A percentile compares a stretch with the other conserved stretches of the same genome.
phyloP scores from a whole-genome alignment of 2,329 filamentous ascomycete species.

The Paecilomyces sp. region DNA sequence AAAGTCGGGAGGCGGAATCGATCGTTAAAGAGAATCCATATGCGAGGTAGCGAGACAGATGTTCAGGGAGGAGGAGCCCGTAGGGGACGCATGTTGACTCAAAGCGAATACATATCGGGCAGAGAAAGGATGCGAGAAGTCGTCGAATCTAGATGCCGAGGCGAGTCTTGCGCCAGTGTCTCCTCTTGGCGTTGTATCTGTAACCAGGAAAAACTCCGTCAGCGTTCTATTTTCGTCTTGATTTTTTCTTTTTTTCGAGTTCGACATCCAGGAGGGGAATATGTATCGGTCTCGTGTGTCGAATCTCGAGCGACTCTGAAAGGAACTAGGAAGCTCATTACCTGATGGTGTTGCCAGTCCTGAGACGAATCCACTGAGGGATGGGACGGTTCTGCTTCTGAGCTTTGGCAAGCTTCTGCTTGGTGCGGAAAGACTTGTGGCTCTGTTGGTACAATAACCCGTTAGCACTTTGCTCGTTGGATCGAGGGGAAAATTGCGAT shows the following conservation, averaged over 20 bases:
- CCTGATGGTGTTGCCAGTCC: slow-evolving; percentile 99
- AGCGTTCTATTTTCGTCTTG: background rate
- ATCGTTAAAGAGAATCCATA: background rate
- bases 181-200: slow-evolving; percentile 99
- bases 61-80: background rate
- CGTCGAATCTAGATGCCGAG: slow-evolving; percentile 78
- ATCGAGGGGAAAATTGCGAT: background rate
- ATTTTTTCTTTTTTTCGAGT: background rate
- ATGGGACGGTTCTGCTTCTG: slow-evolving; percentile 99
- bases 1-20: background rate
- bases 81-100: background rate
- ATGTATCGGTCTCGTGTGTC: background rate
- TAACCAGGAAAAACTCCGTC: slow-evolving; percentile 2
- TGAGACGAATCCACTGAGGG: slow-evolving; percentile 98
- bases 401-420: slow-evolving; percentile 99
- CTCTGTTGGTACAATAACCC: slow-evolving; percentile 51
- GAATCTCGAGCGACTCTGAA: background rate
- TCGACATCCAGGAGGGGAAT: background rate
- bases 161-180: slow-evolving; percentile 99
- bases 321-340: slow-evolving; percentile 47
- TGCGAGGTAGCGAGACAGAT: background rate
- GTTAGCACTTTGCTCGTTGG: background rate
- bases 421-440: slow-evolving; percentile 99
- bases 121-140: slow-evolving; percentile 21
- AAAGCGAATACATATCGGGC: slow-evolving; percentile 12